Percentiles rank a stretch among this genome's conserved stretches.
Evolutionary conservation across 192 early-diverging fungal species (phyloP).

Genomic region (Coemansia sp.): DNA sequence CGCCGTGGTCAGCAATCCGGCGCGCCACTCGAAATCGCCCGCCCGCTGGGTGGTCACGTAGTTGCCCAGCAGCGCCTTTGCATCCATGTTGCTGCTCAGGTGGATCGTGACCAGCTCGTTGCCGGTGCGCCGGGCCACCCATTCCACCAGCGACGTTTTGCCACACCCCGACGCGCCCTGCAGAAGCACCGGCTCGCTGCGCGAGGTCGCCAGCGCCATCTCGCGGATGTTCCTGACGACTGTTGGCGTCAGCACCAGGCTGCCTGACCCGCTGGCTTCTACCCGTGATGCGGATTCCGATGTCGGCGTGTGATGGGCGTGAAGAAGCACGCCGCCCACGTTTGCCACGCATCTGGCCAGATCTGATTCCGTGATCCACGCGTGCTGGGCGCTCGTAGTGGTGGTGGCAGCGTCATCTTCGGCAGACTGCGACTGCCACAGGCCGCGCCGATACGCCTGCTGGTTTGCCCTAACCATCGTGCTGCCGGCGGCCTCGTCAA

Average conservation of each 20-base stretch:
- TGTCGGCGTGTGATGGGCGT: slow-evolving; percentile 29
- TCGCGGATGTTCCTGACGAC: slow-evolving; percentile 75
- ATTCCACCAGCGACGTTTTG: slow-evolving; percentile 90
- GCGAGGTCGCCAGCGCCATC: slow-evolving; percentile 83
- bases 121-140: slow-evolving; percentile 77
- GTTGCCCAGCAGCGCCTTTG: slow-evolving; percentile 92
- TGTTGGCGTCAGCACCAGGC: slow-evolving; percentile 76
- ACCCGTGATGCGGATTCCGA: not conserved
- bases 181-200: slow-evolving; percentile 83
- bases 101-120: slow-evolving; percentile 89
- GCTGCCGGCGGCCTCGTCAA: slow-evolving; percentile 10
- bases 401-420: not conserved
- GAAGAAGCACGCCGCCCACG: slow-evolving; percentile 49
- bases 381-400: not conserved
- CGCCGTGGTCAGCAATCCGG: slow-evolving; percentile 90
- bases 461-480: slow-evolving; percentile 21
- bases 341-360: slow-evolving; percentile 39
- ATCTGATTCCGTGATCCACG: slow-evolving; percentile 22
- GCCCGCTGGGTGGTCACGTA: slow-evolving; percentile 91
- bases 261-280: not conserved
- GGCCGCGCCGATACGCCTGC: not conserved
- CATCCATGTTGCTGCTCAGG: slow-evolving; percentile 94
- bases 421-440: slow-evolving; percentile 15
- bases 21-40: slow-evolving; percentile 94
- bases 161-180: slow-evolving; percentile 84